These are phyloP conservation scores for Podila clonocystis DNA, from an alignment of 192 early-diverging fungal genomes.

Conservation along the genomic window DNA sequence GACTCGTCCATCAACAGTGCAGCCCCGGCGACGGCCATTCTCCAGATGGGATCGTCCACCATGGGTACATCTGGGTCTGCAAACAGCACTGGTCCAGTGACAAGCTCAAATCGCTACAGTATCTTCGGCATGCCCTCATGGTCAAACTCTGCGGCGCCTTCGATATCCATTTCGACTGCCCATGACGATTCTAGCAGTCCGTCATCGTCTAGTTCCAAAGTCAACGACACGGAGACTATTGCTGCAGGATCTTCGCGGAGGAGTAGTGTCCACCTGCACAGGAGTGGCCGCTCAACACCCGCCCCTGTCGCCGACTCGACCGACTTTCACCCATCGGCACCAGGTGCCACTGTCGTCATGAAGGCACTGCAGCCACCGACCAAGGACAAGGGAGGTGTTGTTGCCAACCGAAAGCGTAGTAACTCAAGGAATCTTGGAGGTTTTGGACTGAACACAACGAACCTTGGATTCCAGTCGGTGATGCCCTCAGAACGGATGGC, in stretches of 20 bases:
- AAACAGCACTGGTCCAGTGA: conserved; percentile 1
- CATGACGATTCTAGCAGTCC: conserved; percentile 10
- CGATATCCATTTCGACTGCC: conserved; percentile 25
- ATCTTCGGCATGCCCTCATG: conserved; percentile 47
- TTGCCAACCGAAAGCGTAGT: conserved; percentile 46
- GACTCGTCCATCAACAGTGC: conserved; percentile 6
- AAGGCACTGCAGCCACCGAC: background rate
- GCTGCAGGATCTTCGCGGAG: conserved; percentile 22
- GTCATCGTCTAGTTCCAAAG: background rate
- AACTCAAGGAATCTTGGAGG: conserved; percentile 54
- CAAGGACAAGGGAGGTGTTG: conserved; percentile 14
- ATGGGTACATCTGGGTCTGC: background rate
- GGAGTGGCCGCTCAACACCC: conserved; percentile 25
- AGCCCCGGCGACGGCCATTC: background rate
- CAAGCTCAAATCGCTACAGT: conserved; percentile 21
- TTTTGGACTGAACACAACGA: conserved; percentile 51
- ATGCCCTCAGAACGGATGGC: conserved; percentile 35
- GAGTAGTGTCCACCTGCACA: conserved; percentile 21
- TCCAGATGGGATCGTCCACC: background rate
- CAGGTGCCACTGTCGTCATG: background rate
- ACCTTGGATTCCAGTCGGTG: conserved; percentile 41
- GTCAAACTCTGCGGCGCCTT: conserved; percentile 18
- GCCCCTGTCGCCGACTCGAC: background rate
- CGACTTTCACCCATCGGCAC: conserved; percentile 4
- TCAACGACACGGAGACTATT: conserved; percentile 20